Evolutionary conservation across 2,329 filamentous ascomycete species (phyloP).

Genomic region (Aspergillus sp.): DNA sequence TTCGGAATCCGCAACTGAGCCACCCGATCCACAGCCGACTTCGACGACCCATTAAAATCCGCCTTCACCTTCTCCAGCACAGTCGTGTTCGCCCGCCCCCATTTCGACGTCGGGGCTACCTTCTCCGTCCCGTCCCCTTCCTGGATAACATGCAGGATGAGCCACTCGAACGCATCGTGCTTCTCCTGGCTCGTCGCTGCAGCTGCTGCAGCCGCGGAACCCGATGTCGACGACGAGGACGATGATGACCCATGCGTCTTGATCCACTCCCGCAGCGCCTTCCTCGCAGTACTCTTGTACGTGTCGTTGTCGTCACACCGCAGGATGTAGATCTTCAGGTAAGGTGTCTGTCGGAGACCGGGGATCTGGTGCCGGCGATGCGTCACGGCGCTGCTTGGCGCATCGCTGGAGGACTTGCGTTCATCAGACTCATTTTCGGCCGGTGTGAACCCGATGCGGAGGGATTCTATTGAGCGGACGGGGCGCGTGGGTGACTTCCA

Average conservation of each 20-base stretch:
- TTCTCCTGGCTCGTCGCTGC: slow-evolving; percentile 71
- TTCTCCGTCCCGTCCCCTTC: slow-evolving; percentile 71
- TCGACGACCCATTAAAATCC: slow-evolving; percentile 82
- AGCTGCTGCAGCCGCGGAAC: no score
- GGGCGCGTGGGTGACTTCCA: slow-evolving; percentile 96
- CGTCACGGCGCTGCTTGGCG: slow-evolving; percentile 34
- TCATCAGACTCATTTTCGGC: slow-evolving; percentile 48
- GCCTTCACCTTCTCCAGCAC: slow-evolving; percentile 85
- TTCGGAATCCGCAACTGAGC: slow-evolving; percentile 77
- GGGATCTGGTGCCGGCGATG: slow-evolving; percentile 88
- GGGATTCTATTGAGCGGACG: slow-evolving; percentile 85
- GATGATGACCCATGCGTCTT: slow-evolving; percentile 69
- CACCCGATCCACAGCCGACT: slow-evolving; percentile 72
- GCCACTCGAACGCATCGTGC: slow-evolving; percentile 94
- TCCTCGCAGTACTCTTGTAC: slow-evolving; percentile 78
- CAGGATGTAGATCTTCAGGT: slow-evolving; percentile 85
- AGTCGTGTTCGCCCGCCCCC: slow-evolving; percentile 75
- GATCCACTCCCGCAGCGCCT: slow-evolving; percentile 86
- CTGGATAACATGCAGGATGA: slow-evolving; percentile 90
- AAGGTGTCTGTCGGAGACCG: slow-evolving; percentile 86
- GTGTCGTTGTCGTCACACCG: slow-evolving; percentile 94
- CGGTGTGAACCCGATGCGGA: slow-evolving; percentile 85
- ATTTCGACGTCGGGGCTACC: slow-evolving; percentile 62
- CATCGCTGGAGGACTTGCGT: slow-evolving; percentile 37
- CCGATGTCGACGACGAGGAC: slow-evolving; percentile 35